These are phyloP conservation scores for Plectranthus barbatus DNA, from an alignment of 257 asterid species.

Conservation along the genomic window DNA sequence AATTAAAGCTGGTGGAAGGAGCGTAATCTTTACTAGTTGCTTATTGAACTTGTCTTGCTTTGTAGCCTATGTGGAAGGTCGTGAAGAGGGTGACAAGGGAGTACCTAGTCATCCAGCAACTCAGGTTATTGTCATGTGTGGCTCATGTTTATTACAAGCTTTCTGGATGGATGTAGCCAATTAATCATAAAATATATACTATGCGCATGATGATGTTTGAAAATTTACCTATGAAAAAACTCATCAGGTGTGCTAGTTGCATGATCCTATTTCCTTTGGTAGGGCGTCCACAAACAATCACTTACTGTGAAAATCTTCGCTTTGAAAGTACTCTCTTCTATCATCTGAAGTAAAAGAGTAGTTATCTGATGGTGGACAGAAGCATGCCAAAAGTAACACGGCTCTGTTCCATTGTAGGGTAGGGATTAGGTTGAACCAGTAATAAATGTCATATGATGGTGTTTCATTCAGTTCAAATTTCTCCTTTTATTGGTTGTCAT, in stretches of 20 bases:
- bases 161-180: background rate
- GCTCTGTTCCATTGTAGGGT: too few species aligned
- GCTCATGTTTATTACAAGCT: background rate
- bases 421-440: background rate
- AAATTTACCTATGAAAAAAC: background rate
- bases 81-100: slow-evolving; percentile 79
- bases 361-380: too few species aligned
- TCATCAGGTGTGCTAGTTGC: background rate
- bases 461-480: background rate
- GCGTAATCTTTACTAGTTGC: slow-evolving; percentile 1
- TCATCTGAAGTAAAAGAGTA: background rate
- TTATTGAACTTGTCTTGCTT: background rate
- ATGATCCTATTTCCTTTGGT: background rate
- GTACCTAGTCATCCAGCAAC: slow-evolving; percentile 61
- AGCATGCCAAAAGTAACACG: too few species aligned
- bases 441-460: background rate
- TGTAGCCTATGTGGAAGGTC: slow-evolving; percentile 81
- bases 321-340: background rate
- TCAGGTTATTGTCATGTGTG: slow-evolving; percentile 44
- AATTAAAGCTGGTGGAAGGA: background rate
- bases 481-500: background rate
- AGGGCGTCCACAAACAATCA: background rate
- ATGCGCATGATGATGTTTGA: background rate
- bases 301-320: background rate
- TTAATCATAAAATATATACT: background rate